Evolutionary conservation across 768 basidiomycete species (phyloP).

Genomic region (Termitomyces sp.): DNA sequence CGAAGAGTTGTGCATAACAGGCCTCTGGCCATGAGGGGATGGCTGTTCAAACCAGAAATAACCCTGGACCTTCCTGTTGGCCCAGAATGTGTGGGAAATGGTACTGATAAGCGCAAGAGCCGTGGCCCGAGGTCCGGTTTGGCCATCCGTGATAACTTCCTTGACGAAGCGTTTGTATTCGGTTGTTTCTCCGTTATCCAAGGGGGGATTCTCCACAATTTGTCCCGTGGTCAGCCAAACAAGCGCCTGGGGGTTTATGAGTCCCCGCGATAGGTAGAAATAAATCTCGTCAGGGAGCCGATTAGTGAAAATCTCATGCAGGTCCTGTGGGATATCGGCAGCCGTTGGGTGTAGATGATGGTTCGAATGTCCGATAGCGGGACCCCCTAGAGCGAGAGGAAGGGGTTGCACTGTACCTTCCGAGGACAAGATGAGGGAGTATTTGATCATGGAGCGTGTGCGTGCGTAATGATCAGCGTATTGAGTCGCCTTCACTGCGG

Average conservation of each 20-base stretch:
- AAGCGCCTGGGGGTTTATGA: conserved; percentile 83
- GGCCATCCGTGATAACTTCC: conserved; percentile 93
- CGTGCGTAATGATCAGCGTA: conserved; percentile 88
- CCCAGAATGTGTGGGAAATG: conserved; percentile 79
- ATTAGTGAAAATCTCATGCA: conserved; percentile 93
- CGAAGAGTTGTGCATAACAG: conserved; percentile 64
- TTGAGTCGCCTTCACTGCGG: conserved; percentile 69
- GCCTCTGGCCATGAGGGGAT: conserved; percentile 47
- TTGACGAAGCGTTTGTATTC: conserved; percentile 95
- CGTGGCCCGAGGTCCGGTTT: conserved; percentile 89
- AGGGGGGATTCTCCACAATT: conserved; percentile 79
- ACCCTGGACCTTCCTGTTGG: conserved; percentile 64
- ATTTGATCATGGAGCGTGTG: conserved; percentile 88
- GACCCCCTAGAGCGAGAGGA: conserved; percentile 58
- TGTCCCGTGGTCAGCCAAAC: conserved; percentile 93
- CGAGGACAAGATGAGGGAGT: conserved; percentile 82
- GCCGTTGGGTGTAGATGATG: conserved; percentile 69
- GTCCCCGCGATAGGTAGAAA: conserved; percentile 91
- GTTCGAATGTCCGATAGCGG: conserved; percentile 44
- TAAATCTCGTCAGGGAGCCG: conserved; percentile 95
- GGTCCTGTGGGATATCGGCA: conserved; percentile 83
- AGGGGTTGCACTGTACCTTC: conserved; percentile 81
- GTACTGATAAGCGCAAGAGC: conserved; percentile 83
- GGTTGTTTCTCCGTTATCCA: conserved; percentile 92
- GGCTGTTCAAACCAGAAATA: conserved; percentile 72